phyloP scores from a whole-genome alignment of 192 early-diverging fungal species.

The Gamsiella multidivaricata region DNA sequence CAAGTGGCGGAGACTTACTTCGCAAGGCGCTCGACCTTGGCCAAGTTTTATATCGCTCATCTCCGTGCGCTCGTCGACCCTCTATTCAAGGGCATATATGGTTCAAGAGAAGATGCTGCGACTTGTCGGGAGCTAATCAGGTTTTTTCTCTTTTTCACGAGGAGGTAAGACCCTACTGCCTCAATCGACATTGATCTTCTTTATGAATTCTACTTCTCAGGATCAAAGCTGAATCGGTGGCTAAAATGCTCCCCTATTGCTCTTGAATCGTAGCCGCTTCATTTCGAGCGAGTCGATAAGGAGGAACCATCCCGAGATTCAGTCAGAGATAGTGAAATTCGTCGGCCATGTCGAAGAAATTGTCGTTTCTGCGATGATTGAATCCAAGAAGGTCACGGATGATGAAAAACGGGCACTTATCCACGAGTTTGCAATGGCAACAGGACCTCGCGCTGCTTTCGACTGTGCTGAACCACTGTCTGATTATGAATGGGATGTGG shows the following conservation, averaged over 20 bases:
- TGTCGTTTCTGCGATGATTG: constrained; percentile 4
- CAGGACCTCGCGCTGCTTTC: constrained; percentile 17
- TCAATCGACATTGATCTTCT: background rate
- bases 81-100: constrained; percentile 25
- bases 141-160: constrained; percentile 28
- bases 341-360: constrained; percentile 24
- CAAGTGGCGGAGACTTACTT: constrained; percentile 6
- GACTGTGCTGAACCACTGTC: background rate
- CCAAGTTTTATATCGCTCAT: constrained; percentile 20
- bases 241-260: too few relatives aligned
- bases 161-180: constrained; percentile 11
- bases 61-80: background rate
- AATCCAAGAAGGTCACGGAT: background rate
- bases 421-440: constrained; percentile 9
- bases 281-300: constrained; percentile 15
- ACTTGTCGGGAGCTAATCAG: constrained; percentile 16
- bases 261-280: constrained; percentile 13
- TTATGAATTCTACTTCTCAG: background rate
- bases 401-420: constrained; percentile 10
- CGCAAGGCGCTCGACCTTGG: constrained; percentile 13
- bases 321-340: constrained; percentile 22
- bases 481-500: constrained; percentile 37
- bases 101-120: background rate
- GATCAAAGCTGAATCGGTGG: too few relatives aligned
- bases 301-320: constrained; percentile 13